Percentiles rank a stretch among this genome's conserved stretches.
These are phyloP conservation scores for Mycoemilia scoparia DNA, from an alignment of 192 early-diverging fungal genomes.

Conservation along the genomic window DNA sequence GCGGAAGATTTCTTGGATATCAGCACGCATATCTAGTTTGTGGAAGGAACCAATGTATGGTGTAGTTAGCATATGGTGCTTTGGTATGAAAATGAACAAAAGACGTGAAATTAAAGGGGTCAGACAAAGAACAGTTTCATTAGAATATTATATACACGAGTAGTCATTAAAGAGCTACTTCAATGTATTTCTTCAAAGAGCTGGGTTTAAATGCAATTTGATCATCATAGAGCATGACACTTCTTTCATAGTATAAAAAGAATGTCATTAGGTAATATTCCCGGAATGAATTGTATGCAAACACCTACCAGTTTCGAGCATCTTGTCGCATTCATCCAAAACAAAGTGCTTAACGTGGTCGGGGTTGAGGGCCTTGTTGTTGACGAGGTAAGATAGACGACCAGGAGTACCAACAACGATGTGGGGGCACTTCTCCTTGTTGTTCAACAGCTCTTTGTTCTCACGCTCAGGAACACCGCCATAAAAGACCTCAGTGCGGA, in stretches of 20 bases:
- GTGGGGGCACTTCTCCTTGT: conserved; percentile 82
- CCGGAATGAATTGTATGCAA: too few species aligned
- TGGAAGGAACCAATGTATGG: conserved; percentile 1
- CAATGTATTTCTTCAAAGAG: conserved; percentile 41
- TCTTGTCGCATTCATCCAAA: conserved; percentile 97
- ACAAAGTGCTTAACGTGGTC: conserved; percentile 91
- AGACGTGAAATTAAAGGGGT: neutral
- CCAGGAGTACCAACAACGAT: conserved; percentile 97
- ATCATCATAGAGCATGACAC: conserved; percentile 18
- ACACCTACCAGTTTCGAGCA: conserved; percentile 82
- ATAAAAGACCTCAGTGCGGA: conserved; percentile 86
- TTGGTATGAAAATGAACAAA: conserved; percentile 2
- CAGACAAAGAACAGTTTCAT: neutral
- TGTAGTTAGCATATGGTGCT: too few species aligned
- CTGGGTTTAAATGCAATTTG: conserved; percentile 58
- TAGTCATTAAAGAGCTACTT: conserved; percentile 16
- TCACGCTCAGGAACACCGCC: conserved; percentile 65
- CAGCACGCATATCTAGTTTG: conserved; percentile 78
- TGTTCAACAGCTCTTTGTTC: conserved; percentile 58
- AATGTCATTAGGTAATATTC: too few species aligned
- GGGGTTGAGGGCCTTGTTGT: conserved; percentile 67
- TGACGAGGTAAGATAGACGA: conserved; percentile 67
- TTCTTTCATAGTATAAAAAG: neutral
- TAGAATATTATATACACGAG: neutral
- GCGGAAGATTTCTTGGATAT: conserved; percentile 92